phyloP scores from a whole-genome alignment of 1,284 basidiomycete genomes.

The Pyrrhoderma noxium region DNA sequence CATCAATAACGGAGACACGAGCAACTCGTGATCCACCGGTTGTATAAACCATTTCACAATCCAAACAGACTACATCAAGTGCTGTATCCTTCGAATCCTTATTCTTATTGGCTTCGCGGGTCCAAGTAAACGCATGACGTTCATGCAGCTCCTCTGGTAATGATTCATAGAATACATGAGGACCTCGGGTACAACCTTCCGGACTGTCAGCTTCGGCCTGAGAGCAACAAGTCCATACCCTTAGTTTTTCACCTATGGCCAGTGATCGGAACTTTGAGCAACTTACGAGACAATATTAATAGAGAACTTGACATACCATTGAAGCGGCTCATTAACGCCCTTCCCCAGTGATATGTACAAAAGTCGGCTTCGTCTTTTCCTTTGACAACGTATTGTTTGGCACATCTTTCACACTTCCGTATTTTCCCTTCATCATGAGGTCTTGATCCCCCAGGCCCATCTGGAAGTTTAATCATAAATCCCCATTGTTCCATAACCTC shows the following conservation, averaged over 20 bases:
- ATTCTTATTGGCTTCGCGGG: slow-evolving; percentile 28
- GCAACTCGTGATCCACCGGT: slow-evolving; percentile 85
- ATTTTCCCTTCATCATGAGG: slow-evolving; percentile 62
- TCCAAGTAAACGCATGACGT: slow-evolving; percentile 64
- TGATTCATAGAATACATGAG: slow-evolving; percentile 75
- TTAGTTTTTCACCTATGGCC: slow-evolving; percentile 52
- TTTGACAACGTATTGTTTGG: slow-evolving; percentile 59
- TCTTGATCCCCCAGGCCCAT: slow-evolving; percentile 49
- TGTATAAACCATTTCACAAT: slow-evolving; percentile 92
- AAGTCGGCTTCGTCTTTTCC: slow-evolving; percentile 49
- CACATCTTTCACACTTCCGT: slow-evolving; percentile 74
- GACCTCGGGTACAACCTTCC: slow-evolving; percentile 59
- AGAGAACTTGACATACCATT: slow-evolving; percentile 55
- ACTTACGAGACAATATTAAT: slow-evolving; percentile 22
- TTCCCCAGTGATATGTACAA: slow-evolving; percentile 83
- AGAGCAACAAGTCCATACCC: slow-evolving; percentile 64
- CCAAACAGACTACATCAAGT: slow-evolving; percentile 73
- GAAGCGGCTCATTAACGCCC: slow-evolving; percentile 45
- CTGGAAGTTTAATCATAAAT: slow-evolving; percentile 65
- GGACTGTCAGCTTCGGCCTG: slow-evolving; percentile 41
- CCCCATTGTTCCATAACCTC: slow-evolving; percentile 60
- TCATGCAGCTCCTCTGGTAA: slow-evolving; percentile 63
- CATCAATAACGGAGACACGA: slow-evolving; percentile 80
- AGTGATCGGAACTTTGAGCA: too few relatives aligned
- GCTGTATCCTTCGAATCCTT: slow-evolving; percentile 31